Conservation (phyloP, 2,329 filamentous ascomycete genomes). For the Penicillium sp. region DNA sequence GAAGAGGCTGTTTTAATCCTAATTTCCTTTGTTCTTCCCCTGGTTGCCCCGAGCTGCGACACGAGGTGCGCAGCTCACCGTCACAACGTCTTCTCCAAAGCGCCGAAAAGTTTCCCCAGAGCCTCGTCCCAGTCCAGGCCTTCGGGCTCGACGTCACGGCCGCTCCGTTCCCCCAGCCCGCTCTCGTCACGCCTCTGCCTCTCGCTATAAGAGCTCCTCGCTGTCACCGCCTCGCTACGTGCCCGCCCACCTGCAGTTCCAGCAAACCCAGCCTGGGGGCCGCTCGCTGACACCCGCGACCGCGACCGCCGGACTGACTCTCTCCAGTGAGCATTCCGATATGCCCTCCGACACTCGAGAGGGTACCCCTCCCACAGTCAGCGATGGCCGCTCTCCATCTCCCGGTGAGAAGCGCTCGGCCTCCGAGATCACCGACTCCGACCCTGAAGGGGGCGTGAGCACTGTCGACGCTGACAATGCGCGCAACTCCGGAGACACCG, state of each 20-base stretch:
- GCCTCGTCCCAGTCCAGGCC: conserved; percentile 43
- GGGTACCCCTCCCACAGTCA: conserved; percentile 24
- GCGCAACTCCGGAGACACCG: conserved; percentile 28
- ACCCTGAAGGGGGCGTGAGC: conserved; percentile 27
- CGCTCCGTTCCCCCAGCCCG: conserved; percentile 26
- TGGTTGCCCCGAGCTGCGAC: conserved; percentile 45
- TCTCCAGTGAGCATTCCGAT: conserved; percentile 49
- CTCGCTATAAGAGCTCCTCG: conserved; percentile 32
- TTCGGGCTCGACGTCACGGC: conserved; percentile 39
- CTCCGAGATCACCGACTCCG: conserved; percentile 33
- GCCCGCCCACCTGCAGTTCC: conserved; percentile 59
- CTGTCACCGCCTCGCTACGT: conserved; percentile 50
- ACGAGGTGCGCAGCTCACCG: conserved; percentile 47
- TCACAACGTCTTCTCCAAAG: conserved; percentile 55
- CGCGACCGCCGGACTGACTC: conserved; percentile 55
- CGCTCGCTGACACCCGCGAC: conserved; percentile 48
- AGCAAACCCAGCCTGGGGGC: conserved; percentile 40
- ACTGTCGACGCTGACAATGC: conserved; percentile 4
- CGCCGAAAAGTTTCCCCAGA: conserved; percentile 50
- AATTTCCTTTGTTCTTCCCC: conserved; percentile 3
- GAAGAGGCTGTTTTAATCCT: conserved; percentile 6
- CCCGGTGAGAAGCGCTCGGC: conserved; percentile 39
- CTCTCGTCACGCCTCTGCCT: conserved; percentile 27
- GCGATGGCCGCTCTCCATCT: conserved; percentile 33
- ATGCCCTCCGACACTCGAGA: conserved; percentile 44